Evolutionary conservation across 306 rosid genomes (phyloP).

Genomic region (Cicer yamashitae): DNA sequence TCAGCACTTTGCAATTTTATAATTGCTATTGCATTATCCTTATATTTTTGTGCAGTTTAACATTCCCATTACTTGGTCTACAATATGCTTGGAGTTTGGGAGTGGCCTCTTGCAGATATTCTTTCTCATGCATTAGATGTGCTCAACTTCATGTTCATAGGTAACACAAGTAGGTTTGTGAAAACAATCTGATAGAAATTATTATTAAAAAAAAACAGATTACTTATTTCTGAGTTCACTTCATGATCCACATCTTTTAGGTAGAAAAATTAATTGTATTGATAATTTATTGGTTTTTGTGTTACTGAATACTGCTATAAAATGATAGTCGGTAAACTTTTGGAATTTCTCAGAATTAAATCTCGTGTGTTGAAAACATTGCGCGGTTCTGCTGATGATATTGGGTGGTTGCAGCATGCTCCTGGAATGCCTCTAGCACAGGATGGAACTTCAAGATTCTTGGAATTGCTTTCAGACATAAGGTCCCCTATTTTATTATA

Average conservation of each 20-base stretch:
- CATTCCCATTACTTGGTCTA: constrained; percentile 58
- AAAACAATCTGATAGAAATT: constrained; percentile 31
- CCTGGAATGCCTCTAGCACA: constrained; percentile 70
- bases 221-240: constrained; percentile 21
- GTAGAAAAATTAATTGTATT: neutral
- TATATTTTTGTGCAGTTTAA: constrained; percentile 57
- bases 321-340: constrained; percentile 3
- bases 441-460: constrained; percentile 80
- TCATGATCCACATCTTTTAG: constrained; percentile 4
- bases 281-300: constrained; percentile 17
- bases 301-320: constrained; percentile 24
- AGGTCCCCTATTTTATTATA: constrained; percentile 54
- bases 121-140: constrained; percentile 51
- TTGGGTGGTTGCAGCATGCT: constrained; percentile 84
- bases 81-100: constrained; percentile 61
- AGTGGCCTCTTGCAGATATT: constrained; percentile 58
- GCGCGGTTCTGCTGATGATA: constrained; percentile 80
- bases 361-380: constrained; percentile 63
- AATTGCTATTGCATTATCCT: constrained; percentile 38
- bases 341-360: constrained; percentile 55
- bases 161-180: constrained; percentile 49
- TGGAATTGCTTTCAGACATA: constrained; percentile 75
- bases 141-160: constrained; percentile 52
- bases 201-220: constrained; percentile 17
- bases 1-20: neutral